Conservation (phyloP, 2,329 filamentous ascomycete species). For the Fusarium nelsonii region DNA sequence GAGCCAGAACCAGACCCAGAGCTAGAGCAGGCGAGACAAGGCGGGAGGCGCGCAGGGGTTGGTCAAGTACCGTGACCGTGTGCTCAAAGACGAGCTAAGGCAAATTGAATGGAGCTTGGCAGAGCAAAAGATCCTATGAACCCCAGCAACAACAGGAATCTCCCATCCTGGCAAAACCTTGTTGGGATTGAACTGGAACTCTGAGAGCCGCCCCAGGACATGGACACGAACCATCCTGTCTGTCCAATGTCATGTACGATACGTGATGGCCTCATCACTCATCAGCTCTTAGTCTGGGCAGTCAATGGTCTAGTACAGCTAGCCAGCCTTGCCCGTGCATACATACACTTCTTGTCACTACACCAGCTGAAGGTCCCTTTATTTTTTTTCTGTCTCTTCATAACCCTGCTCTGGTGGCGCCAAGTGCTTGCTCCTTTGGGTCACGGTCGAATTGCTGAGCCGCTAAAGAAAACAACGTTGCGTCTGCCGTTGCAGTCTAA, state of each 20-base stretch:
- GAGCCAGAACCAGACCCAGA: slow-evolving; percentile 12
- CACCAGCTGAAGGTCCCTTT: slow-evolving; percentile 26
- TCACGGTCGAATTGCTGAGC: slow-evolving; percentile 21
- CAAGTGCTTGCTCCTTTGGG: slow-evolving; percentile 21
- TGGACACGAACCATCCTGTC: slow-evolving; percentile 1
- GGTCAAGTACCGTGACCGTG: slow-evolving; percentile 37
- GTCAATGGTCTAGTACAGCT: slow-evolving; percentile 12
- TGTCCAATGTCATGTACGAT: slow-evolving; percentile 5
- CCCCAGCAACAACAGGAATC: slow-evolving; percentile 22
- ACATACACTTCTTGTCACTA: neutral
- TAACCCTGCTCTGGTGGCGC: slow-evolving; percentile 26
- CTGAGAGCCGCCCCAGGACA: neutral
- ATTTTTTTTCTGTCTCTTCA: neutral
- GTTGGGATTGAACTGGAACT: slow-evolving; percentile 15
- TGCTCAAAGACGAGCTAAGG: slow-evolving; percentile 26
- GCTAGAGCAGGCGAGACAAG: slow-evolving; percentile 25
- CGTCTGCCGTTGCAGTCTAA: slow-evolving; percentile 33
- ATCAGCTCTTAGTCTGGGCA: slow-evolving; percentile 10
- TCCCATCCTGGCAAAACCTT: slow-evolving; percentile 25
- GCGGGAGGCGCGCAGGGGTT: slow-evolving; percentile 40
- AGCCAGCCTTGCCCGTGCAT: neutral
- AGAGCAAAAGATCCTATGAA: slow-evolving; percentile 37
- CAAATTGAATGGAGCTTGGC: slow-evolving; percentile 34
- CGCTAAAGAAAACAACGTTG: slow-evolving; percentile 41
- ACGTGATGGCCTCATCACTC: slow-evolving; percentile 12